phyloP scores from a whole-genome alignment of 2,329 filamentous ascomycete genomes.

The Cercospora brassicicola region DNA sequence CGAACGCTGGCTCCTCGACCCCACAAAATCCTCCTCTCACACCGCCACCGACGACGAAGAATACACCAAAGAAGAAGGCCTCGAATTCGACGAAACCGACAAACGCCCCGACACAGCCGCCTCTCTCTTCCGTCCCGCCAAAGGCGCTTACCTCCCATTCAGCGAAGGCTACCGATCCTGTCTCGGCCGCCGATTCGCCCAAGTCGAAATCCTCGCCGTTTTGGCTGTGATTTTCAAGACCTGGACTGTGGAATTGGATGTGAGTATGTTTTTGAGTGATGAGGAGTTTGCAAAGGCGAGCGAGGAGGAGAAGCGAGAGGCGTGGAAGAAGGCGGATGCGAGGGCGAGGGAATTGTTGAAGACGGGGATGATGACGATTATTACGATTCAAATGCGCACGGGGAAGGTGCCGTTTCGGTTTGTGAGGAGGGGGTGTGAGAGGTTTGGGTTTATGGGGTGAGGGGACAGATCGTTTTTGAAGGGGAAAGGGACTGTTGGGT shows the following conservation, averaged over 20 bases:
- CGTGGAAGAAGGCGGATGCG: slow-evolving; percentile 64
- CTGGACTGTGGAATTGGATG: slow-evolving; percentile 69
- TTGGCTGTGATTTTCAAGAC: slow-evolving; percentile 55
- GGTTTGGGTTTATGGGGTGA: slow-evolving; percentile 50
- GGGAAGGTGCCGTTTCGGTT: slow-evolving; percentile 65
- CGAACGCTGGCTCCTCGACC: slow-evolving; percentile 65
- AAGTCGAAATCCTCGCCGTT: slow-evolving; percentile 57
- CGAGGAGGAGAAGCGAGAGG: slow-evolving; percentile 52
- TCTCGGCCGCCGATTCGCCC: slow-evolving; percentile 57
- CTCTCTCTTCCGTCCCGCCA: slow-evolving; percentile 58
- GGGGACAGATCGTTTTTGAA: not conserved
- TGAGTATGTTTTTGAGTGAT: slow-evolving; percentile 51
- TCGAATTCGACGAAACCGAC: slow-evolving; percentile 56
- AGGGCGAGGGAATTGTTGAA: slow-evolving; percentile 56
- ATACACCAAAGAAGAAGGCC: slow-evolving; percentile 37
- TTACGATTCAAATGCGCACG: slow-evolving; percentile 71
- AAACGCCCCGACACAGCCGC: slow-evolving; percentile 61
- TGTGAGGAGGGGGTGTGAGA: slow-evolving; percentile 68
- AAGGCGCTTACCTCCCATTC: slow-evolving; percentile 58
- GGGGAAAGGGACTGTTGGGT: not conserved
- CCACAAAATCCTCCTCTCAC: slow-evolving; percentile 27
- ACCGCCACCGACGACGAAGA: slow-evolving; percentile 38
- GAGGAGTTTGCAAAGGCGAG: slow-evolving; percentile 43
- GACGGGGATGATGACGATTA: slow-evolving; percentile 58
- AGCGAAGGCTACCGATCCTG: slow-evolving; percentile 57